phyloP scores from a whole-genome alignment of 192 early-diverging fungal genomes.

The Haplosporangium gracile region DNA sequence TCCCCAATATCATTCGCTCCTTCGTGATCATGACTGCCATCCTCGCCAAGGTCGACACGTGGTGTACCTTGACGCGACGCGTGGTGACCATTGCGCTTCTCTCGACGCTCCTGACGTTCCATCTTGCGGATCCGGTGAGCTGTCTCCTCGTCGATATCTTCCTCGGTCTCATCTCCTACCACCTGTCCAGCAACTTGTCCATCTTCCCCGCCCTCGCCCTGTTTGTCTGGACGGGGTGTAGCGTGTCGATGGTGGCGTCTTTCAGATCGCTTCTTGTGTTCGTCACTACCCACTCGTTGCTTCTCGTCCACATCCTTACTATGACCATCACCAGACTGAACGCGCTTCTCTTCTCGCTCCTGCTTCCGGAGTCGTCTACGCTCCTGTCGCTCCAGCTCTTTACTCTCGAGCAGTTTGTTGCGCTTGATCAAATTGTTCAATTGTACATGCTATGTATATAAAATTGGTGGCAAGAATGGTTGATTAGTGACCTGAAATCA shows the following conservation, averaged over 20 bases:
- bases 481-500: too few species aligned
- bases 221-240: conserved; percentile 21
- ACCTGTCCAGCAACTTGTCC: too few species aligned
- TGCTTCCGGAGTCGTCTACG: conserved; percentile 15
- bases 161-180: neutral
- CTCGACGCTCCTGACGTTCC: conserved; percentile 27
- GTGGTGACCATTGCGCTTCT: conserved; percentile 1
- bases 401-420: conserved; percentile 36
- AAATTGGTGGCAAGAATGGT: neutral
- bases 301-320: conserved; percentile 2
- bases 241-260: conserved; percentile 33
- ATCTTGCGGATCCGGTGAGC: conserved; percentile 18
- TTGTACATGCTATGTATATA: conserved; percentile 32
- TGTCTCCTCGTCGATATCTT: conserved; percentile 28
- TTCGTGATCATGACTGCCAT: neutral
- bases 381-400: conserved; percentile 30
- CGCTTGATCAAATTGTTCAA: conserved; percentile 37
- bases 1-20: neutral
- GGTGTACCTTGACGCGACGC: conserved; percentile 3
- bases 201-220: conserved; percentile 12
- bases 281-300: neutral
- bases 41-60: neutral
- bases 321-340: conserved; percentile 6
- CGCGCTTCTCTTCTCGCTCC: conserved; percentile 31
- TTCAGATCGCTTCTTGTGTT: conserved; percentile 11